Conservation (phyloP, 768 basidiomycete genomes). For the Vararia minispora region DNA sequence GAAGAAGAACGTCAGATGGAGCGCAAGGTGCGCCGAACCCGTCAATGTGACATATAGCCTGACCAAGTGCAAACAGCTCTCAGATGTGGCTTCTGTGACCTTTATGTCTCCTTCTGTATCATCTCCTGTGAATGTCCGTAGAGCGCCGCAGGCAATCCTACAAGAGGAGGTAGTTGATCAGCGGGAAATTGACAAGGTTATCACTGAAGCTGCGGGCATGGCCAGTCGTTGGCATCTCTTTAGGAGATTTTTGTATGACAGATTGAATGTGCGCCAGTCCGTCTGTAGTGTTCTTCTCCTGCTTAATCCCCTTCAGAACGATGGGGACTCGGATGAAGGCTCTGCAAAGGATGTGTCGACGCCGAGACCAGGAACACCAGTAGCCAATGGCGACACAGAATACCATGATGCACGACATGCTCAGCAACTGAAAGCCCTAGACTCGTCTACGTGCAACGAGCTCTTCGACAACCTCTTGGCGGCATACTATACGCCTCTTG, state of each 20-base stretch:
- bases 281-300: background rate
- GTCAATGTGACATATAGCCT: background rate
- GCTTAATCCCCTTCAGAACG: background rate
- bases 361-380: constrained; percentile 1
- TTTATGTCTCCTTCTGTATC: constrained; percentile 11
- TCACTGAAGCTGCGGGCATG: constrained; percentile 87
- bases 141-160: background rate
- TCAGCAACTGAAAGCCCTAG: constrained; percentile 23
- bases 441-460: constrained; percentile 40
- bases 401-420: background rate
- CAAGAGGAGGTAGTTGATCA: constrained; percentile 65
- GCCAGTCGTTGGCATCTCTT: constrained; percentile 88
- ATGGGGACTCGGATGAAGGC: constrained; percentile 2
- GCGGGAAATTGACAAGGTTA: constrained; percentile 80
- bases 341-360: background rate
- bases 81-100: constrained; percentile 22
- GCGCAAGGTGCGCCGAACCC: constrained; percentile 44
- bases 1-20: constrained; percentile 81
- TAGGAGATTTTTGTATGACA: constrained; percentile 72
- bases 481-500: constrained; percentile 79
- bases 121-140: constrained; percentile 8
- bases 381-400: background rate
- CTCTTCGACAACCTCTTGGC: constrained; percentile 57
- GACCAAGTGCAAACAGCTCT: constrained; percentile 17
- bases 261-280: constrained; percentile 41